Base-by-base conservation (phyloP, 805 yeast genomes). In the Schwanniomyces yamadae region DNA sequence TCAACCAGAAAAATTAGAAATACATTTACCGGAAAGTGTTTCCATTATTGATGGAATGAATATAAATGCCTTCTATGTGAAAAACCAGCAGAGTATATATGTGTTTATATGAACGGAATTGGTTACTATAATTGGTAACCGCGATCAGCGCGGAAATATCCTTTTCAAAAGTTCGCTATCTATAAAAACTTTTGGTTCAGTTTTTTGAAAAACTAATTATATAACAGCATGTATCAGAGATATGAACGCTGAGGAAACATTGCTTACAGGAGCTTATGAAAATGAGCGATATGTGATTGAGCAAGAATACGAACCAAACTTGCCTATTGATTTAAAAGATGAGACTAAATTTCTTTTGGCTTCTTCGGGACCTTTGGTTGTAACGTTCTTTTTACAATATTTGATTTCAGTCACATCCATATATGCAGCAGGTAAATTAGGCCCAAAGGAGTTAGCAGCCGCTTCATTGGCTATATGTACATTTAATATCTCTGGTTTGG, bases 381-480 rank as follows among this genome's bases (percentile, higher is more conserved):
- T 84, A 34, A 83, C 93, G 2, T 83, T 84, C 49, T 68, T 82
- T 32, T 63, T 85, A 16, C 89, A 83, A 51, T 80, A 79, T 52
- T 73, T 84, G 9, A 69, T 86, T 36, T 76, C 88, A 1, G 77
- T 85, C 17, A 84, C 85, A 1, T 80, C 91, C 4, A 79, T 87
- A 14, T 78, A 84, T 47, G 74, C 82, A 12, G 95, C 88, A 1
- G 90, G 93, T 9, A 87, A 78, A 49, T 56, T 85, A 33, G 95
- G 95, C 12, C 82, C 83, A 31, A 71, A 65, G 23, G 90, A 86
- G 56, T 65, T 86, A 25, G 91, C 90, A 2, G 95, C 95, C 0
- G 89, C 84, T 2, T 81, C 91, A 0, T 63, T 86, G 43, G 90
- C 86, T 1, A 74, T 84, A 1, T 85, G 85, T 82, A 84, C 93